Conservation (phyloP, 768 basidiomycete genomes). For the Rhizopogon vesiculosus region DNA sequence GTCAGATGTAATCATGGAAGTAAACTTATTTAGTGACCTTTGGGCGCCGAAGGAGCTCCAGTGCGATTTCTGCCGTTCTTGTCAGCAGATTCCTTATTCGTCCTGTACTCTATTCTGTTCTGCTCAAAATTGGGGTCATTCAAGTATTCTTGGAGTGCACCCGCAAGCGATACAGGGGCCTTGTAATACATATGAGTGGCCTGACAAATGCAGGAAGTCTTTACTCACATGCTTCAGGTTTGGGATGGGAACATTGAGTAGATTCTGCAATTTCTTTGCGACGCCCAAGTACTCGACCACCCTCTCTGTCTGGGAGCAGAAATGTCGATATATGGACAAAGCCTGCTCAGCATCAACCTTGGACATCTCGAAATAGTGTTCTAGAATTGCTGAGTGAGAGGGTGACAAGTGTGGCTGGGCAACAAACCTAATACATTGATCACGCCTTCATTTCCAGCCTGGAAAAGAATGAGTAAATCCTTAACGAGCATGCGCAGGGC, state of each 20-base stretch:
- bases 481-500: constrained; percentile 94
- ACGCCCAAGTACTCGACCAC: constrained; percentile 92
- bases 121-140: constrained; percentile 96
- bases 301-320: constrained; percentile 88
- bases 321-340: constrained; percentile 84
- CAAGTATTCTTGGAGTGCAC: constrained; percentile 91
- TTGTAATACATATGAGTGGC: constrained; percentile 23
- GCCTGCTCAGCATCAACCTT: constrained; percentile 86
- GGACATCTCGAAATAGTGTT: constrained; percentile 99
- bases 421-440: constrained; percentile 70
- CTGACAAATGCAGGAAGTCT: background rate
- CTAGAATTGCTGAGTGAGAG: constrained; percentile 33
- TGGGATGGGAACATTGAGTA: constrained; percentile 91
- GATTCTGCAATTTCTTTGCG: constrained; percentile 88
- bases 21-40: constrained; percentile 23
- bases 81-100: constrained; percentile 68
- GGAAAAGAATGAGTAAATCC: constrained; percentile 91
- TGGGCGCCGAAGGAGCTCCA: constrained; percentile 4
- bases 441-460: constrained; percentile 94
- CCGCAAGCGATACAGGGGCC: constrained; percentile 94
- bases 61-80: constrained; percentile 14
- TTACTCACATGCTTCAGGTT: constrained; percentile 80
- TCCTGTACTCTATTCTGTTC: constrained; percentile 88
- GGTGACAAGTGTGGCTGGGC: constrained; percentile 19
- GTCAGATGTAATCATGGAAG: background rate